A percentile compares a stretch with the other conserved stretches of the same genome.
These are phyloP conservation scores for Elongisporangium undulatum DNA, from an alignment of 352 stramenopile genomes.

Conservation along the genomic window DNA sequence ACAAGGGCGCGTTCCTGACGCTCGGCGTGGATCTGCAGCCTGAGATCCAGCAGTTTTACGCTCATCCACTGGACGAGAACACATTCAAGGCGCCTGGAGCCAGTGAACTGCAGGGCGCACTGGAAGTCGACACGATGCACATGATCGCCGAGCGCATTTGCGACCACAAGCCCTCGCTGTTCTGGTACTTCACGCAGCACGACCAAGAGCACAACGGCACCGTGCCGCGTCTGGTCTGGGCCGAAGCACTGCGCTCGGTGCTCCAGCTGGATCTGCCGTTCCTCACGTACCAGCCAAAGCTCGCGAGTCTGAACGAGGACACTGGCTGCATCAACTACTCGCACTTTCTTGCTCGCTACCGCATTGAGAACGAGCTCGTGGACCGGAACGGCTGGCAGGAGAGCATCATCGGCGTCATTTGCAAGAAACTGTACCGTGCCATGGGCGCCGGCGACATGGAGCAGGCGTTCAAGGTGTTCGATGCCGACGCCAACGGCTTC, in stretches of 20 bases:
- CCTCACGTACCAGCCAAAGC: conserved; percentile 84
- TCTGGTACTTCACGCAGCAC: conserved; percentile 93
- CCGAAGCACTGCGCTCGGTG: conserved; percentile 89
- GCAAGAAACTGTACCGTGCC: conserved; percentile 89
- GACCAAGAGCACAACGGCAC: conserved; percentile 87
- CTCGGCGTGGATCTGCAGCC: conserved; percentile 88
- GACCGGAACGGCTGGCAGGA: conserved; percentile 89
- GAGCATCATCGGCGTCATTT: conserved; percentile 88
- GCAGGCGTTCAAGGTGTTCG: conserved; percentile 90
- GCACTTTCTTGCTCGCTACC: conserved; percentile 90
- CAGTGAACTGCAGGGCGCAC: conserved; percentile 66
- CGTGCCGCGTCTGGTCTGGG: conserved; percentile 86
- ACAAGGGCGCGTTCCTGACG: conserved; percentile 91
- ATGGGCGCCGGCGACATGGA: conserved; percentile 89
- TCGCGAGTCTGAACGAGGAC: conserved; percentile 83
- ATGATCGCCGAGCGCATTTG: conserved; percentile 94
- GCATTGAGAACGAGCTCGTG: conserved; percentile 87
- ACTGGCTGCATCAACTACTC: conserved; percentile 90
- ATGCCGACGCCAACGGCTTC: conserved; percentile 85
- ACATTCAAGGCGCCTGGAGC: conserved; percentile 64
- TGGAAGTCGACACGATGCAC: conserved; percentile 88
- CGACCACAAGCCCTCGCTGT: conserved; percentile 89
- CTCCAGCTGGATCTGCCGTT: conserved; percentile 90
- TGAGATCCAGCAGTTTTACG: conserved; percentile 94
- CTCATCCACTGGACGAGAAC: conserved; percentile 78